phyloP scores from a whole-genome alignment of 2,329 filamentous ascomycete genomes.

The Gremmenia infestans region DNA sequence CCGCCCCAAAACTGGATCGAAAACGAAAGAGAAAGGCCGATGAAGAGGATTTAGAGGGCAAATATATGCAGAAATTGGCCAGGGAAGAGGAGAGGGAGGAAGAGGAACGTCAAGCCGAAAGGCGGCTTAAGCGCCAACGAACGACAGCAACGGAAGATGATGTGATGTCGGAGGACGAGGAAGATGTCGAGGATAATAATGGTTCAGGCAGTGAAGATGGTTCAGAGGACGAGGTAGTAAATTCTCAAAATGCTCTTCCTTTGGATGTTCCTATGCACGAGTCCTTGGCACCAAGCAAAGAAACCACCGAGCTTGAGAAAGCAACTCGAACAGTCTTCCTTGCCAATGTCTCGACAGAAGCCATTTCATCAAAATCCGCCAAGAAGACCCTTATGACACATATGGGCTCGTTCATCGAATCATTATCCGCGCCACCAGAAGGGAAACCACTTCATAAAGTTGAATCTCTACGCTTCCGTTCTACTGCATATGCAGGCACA shows the following conservation, averaged over 20 bases:
- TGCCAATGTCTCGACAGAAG: conserved; percentile 79
- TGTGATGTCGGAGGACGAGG: conserved; percentile 30
- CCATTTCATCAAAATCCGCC: conserved; percentile 75
- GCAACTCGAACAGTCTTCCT: conserved; percentile 87
- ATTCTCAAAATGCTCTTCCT: conserved; percentile 38
- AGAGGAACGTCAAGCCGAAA: conserved; percentile 37
- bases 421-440: conserved; percentile 40
- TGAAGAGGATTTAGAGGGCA: conserved; percentile 64
- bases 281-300: conserved; percentile 49
- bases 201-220: conserved; percentile 24
- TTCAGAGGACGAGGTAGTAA: conserved; percentile 29
- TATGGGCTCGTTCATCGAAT: conserved; percentile 68
- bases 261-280: conserved; percentile 46
- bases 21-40: conserved; percentile 63
- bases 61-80: conserved; percentile 62
- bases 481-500: conserved; percentile 74
- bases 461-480: conserved; percentile 90
- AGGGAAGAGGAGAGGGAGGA: conserved; percentile 54
- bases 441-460: conserved; percentile 60
- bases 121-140: conserved; percentile 49
- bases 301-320: conserved; percentile 68
- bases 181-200: conserved; percentile 26
- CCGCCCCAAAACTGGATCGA: conserved; percentile 36
- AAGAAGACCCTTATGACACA: conserved; percentile 75
- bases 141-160: conserved; percentile 35